These are phyloP conservation scores for Flaveria linearis DNA, from an alignment of 129 eudicot genomes.

Conservation along the genomic window DNA sequence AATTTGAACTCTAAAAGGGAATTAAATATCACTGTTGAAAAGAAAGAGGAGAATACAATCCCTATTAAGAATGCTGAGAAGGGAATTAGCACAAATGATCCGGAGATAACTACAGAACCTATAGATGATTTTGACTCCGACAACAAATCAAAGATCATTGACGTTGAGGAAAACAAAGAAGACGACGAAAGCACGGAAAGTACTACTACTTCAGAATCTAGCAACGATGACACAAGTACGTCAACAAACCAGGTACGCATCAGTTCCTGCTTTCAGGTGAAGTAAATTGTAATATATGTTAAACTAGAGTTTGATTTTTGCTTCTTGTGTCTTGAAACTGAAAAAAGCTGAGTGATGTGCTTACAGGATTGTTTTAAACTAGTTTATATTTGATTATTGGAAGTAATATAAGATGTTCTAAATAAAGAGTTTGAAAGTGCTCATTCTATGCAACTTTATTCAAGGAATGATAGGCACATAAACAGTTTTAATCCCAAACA, in stretches of 20 bases:
- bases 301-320: too few relatives aligned
- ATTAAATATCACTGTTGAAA: background rate
- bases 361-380: too few relatives aligned
- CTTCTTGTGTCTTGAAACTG: too few relatives aligned
- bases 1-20: background rate
- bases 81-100: constrained; percentile 9
- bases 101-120: background rate
- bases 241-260: constrained; percentile 11
- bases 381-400: too few relatives aligned
- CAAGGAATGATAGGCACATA: background rate
- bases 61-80: background rate
- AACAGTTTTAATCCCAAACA: background rate
- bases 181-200: background rate
- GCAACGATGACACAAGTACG: constrained; percentile 2
- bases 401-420: background rate
- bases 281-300: background rate
- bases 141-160: background rate
- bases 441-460: background rate
- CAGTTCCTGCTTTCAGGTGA: background rate
- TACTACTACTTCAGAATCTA: constrained; percentile 16
- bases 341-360: too few relatives aligned
- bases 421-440: background rate
- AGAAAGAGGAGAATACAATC: constrained; percentile 8
- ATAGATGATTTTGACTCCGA: background rate
- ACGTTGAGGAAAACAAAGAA: background rate